phyloP scores from a whole-genome alignment of 2,329 filamentous ascomycete species.

The Arthrobotrys megalospora region DNA sequence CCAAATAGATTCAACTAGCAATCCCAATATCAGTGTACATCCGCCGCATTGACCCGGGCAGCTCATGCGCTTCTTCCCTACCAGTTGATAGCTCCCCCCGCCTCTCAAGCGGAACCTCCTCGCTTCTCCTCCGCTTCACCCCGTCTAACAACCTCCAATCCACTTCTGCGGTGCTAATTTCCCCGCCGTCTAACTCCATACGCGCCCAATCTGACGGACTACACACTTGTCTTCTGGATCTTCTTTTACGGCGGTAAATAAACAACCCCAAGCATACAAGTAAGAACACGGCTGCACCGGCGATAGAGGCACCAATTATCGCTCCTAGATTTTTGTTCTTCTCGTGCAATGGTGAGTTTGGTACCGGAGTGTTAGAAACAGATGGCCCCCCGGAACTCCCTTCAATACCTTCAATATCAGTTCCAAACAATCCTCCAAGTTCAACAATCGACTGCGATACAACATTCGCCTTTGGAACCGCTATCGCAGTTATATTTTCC shows the following conservation, averaged over 20 bases:
- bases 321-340: background rate
- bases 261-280: background rate
- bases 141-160: background rate
- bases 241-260: background rate
- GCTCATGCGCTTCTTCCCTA: background rate
- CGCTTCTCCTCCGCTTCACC: background rate
- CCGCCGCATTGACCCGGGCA: background rate
- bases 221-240: background rate
- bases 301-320: background rate
- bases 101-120: background rate
- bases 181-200: background rate
- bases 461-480: slow-evolving; percentile 19
- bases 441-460: slow-evolving; percentile 19
- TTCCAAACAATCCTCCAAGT: slow-evolving; percentile 23
- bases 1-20: background rate
- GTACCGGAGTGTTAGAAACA: background rate
- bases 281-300: background rate
- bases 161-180: too few relatives aligned
- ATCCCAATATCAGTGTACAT: background rate
- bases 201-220: background rate
- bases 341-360: background rate
- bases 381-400: background rate
- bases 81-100: background rate
- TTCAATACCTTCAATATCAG: background rate
- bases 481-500: slow-evolving; percentile 41